These are phyloP conservation scores for Didymella arachidicola DNA, from an alignment of 2,329 filamentous ascomycete species.

Conservation along the genomic window DNA sequence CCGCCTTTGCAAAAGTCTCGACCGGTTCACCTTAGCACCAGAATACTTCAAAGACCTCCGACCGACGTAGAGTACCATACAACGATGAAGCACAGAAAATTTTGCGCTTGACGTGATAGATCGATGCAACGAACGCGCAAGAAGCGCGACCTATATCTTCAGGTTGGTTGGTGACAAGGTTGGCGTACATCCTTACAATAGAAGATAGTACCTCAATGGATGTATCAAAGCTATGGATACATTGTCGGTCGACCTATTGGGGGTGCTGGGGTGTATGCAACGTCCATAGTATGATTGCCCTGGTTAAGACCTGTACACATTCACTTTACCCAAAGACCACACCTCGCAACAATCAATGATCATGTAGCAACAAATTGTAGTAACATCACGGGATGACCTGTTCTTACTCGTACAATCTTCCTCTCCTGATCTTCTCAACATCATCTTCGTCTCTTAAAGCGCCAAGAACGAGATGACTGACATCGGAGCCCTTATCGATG, in stretches of 20 bases:
- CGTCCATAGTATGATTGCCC: too few relatives aligned
- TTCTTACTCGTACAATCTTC: background rate
- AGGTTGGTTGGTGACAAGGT: background rate
- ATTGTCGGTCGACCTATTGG: background rate
- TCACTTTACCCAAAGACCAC: too few relatives aligned
- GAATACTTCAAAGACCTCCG: background rate
- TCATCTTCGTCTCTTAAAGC: background rate
- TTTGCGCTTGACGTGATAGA: background rate
- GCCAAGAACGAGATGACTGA: slow-evolving; percentile 1
- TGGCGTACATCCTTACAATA: too few relatives aligned
- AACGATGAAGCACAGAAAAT: slow-evolving; percentile 6
- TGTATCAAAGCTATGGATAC: too few relatives aligned
- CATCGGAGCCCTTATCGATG: background rate
- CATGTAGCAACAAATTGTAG: too few relatives aligned
- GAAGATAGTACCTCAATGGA: too few relatives aligned
- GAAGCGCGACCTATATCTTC: background rate
- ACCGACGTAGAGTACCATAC: slow-evolving; percentile 4
- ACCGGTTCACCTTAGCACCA: background rate
- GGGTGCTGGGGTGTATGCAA: too few relatives aligned
- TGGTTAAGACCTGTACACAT: too few relatives aligned
- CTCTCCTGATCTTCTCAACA: background rate
- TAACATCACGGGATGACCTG: too few relatives aligned
- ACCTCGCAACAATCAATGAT: too few relatives aligned
- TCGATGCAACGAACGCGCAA: background rate
- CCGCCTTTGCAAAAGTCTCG: background rate